These are phyloP conservation scores for Claviceps sorghi DNA, from an alignment of 2,329 filamentous ascomycete genomes.

Conservation along the genomic window DNA sequence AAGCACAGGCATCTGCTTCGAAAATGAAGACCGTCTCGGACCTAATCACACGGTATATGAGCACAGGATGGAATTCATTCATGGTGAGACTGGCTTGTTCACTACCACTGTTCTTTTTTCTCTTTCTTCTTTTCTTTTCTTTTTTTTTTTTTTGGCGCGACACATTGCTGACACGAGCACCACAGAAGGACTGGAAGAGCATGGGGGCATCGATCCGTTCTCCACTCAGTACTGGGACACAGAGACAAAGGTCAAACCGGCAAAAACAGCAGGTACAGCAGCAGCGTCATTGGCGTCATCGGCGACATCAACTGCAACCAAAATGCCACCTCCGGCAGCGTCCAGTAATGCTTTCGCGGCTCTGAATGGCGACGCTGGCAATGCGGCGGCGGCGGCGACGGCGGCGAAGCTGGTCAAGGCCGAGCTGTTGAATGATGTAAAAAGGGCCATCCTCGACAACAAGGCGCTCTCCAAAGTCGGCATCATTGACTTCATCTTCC, in stretches of 20 bases:
- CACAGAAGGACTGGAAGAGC: conserved; percentile 34
- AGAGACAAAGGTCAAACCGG: conserved; percentile 19
- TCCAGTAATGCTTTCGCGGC: conserved; percentile 24
- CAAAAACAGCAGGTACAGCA: conserved; percentile 1
- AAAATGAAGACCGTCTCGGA: conserved; percentile 38
- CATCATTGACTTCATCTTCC: conserved; percentile 26
- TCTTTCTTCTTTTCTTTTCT: background rate
- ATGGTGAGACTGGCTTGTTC: conserved; percentile 35
- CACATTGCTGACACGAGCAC: conserved; percentile 1
- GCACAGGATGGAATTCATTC: conserved; percentile 62
- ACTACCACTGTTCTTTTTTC: background rate
- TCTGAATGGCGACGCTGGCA: conserved; percentile 10
- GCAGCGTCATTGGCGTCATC: conserved; percentile 7
- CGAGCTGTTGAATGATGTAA: conserved; percentile 26
- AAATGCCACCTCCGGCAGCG: conserved; percentile 20
- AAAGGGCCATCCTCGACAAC: conserved; percentile 26
- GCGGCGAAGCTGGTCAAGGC: conserved; percentile 21
- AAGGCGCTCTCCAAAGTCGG: conserved; percentile 25
- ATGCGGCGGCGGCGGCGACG: conserved; percentile 1
- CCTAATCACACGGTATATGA: conserved; percentile 36
- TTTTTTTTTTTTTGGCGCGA: background rate
- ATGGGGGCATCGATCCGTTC: conserved; percentile 62
- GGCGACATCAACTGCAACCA: conserved; percentile 8
- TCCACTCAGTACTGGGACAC: conserved; percentile 64
- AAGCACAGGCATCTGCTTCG: conserved; percentile 73